Conservation (phyloP, 306 rosid genomes). For the Trichosanthes cucumerina region DNA sequence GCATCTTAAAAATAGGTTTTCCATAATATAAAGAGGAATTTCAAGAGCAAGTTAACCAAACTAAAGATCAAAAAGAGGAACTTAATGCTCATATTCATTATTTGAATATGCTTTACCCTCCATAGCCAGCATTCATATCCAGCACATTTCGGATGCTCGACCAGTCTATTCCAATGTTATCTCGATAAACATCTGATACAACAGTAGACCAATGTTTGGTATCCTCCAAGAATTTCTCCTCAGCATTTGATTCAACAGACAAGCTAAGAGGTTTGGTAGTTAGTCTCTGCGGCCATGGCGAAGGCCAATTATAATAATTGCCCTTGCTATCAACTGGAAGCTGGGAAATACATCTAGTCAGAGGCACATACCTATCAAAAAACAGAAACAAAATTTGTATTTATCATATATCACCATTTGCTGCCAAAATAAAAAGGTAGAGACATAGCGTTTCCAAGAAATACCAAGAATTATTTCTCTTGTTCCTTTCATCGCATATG, state of each 20-base stretch:
- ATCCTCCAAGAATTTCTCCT: slow-evolving; percentile 45
- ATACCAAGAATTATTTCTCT: slow-evolving; percentile 75
- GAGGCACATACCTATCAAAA: slow-evolving; percentile 52
- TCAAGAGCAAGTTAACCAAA: background rate
- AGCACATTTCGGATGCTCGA: slow-evolving; percentile 64
- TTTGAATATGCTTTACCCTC: slow-evolving; percentile 53
- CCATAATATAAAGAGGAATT: background rate
- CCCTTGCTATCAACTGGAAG: slow-evolving; percentile 50
- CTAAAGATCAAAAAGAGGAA: background rate
- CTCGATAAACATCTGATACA: slow-evolving; percentile 46
- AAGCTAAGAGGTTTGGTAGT: slow-evolving; percentile 59
- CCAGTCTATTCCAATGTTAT: slow-evolving; percentile 55
- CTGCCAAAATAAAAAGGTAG: background rate
- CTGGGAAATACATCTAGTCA: slow-evolving; percentile 50
- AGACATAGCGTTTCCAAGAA: background rate
- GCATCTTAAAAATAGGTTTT: background rate
- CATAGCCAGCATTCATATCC: slow-evolving; percentile 97
- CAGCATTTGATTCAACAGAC: slow-evolving; percentile 27
- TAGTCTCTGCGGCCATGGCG: slow-evolving; percentile 83
- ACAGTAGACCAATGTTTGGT: slow-evolving; percentile 55
- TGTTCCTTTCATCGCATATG: slow-evolving; percentile 42
- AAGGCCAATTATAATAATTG: slow-evolving; percentile 54
- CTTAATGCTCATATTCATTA: background rate
- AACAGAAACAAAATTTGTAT: slow-evolving; percentile 8
- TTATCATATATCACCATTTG: background rate